phyloP scores from a whole-genome alignment of 305 asterid species.

The Solanum aculeatissimum region DNA sequence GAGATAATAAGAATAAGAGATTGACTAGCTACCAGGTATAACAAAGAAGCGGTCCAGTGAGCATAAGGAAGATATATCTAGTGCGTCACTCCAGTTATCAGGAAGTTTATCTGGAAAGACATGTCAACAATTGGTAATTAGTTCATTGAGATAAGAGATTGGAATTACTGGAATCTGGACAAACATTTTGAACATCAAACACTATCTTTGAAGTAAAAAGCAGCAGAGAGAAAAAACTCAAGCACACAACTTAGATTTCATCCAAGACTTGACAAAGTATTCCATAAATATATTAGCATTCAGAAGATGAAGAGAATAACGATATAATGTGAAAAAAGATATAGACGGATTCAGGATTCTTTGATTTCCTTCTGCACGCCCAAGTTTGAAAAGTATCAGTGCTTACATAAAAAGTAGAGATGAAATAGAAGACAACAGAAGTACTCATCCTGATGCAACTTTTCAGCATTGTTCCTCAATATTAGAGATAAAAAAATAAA shows the following conservation, averaged over 20 bases:
- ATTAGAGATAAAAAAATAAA: not conserved
- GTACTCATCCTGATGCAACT: not conserved
- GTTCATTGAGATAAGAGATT: not conserved
- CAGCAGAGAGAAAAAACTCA: not conserved
- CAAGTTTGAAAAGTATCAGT: not conserved
- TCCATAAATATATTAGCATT: not conserved
- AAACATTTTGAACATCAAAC: not conserved
- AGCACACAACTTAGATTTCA: not conserved
- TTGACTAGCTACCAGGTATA: conserved; percentile 56
- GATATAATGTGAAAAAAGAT: not conserved
- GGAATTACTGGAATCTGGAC: not conserved
- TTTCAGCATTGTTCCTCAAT: not conserved
- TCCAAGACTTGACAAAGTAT: not conserved
- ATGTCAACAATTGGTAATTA: conserved; percentile 5
- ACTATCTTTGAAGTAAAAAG: not conserved
- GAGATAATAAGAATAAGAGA: not conserved
- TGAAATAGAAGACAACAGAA: not conserved
- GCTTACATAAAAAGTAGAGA: not conserved
- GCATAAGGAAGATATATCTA: conserved; percentile 59
- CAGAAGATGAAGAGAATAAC: not conserved
- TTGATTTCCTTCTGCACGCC: not conserved
- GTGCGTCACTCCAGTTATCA: conserved; percentile 72
- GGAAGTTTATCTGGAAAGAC: conserved; percentile 69
- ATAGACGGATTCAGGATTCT: not conserved
- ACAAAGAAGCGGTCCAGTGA: conserved; percentile 80